Base-by-base conservation (phyloP, 192 early-diverging fungal genomes). In the Pilaira anomala region DNA sequence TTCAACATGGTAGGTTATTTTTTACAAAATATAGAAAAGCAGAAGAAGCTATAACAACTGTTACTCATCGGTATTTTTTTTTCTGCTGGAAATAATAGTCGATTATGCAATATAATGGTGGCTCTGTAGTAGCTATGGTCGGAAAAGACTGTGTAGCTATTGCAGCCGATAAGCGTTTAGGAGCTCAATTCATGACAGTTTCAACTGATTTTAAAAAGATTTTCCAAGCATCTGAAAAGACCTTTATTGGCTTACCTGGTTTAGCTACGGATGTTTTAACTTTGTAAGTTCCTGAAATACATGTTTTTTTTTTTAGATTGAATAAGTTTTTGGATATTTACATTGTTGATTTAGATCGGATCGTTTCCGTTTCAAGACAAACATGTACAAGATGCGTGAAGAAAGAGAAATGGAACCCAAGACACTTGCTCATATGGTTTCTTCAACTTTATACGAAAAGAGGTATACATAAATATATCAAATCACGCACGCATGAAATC, bases 71-170 rank as follows among this genome's bases (percentile, higher is more conserved):
- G n/a, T n/a, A n/a, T n/a, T n/a, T n/a, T n/a, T 12, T 51, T 51
- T 4, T 51, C 11, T 6, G 3, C 49, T 21, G 9, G 11, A 25
- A 19, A 11, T 13, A 19, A 39, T 80, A 85, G 84, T 88, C 86
- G 62, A 91, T 94, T 78, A 91, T 90, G 88, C 83, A 90, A 78
- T 96, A 96, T 74, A 97, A 97, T 83, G 97, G 97, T 67, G 87
- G 88, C 66, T 87, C 93, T 59, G 78, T 99, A 55, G 90, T 98
- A 63, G 96, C 94, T 55, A 97, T 99, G 95, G 85, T 85, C 42
- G 97, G 97, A 75, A 98, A 99, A 80, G 86, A 92, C 79, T 99
- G 97, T 73, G 95, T 99, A 11, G 97, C 95, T 30, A 97, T 99
- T 69, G 97, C 93, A 0, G 82, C 93, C 18, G 97, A 99, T 77